Base-by-base conservation (phyloP, 495 filamentous ascomycete species). In the Pyrenopolyporus hunteri region DNA sequence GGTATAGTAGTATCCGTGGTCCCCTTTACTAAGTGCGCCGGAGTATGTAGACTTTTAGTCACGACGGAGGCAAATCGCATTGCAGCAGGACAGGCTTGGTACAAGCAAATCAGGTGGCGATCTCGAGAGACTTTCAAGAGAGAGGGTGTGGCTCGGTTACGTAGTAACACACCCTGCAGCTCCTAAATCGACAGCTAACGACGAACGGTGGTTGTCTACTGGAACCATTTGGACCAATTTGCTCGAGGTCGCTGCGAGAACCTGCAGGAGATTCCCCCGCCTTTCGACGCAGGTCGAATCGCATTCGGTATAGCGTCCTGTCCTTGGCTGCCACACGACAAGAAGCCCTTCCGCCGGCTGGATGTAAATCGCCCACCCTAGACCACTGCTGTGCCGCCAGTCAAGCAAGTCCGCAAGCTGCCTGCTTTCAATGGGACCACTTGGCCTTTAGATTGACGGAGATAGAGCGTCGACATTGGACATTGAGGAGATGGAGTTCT, bases 221-320 rank as follows among this genome's bases (percentile, higher is more conserved):
- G 53, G 64, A 58, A 67, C 54, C 64, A 67, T 63, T 67, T 63
- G 53, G 58, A 31, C 53, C 64, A 63, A 63, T 51, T 63, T 67
- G 47, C 49, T 63, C 45, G 52, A 53, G 23, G 31, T 33, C 26
- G 48, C 59, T 58, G 54, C 64, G 49, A 63, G 54, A 63, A 63
- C 58, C 64, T 67, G 53, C 64, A 67, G 58, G 35, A 58, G 58
- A 67, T 67, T 67, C 59, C 64, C 63, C 64, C 58, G 58, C 64
- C 59, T 67, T 67, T 58, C 48, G 58, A 67, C 39, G 64, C 64
- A 67, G 64, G 64, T 67, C 52, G 23, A 58, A 67, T 67, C 59
- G 43, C 25, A 50, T 63, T 50, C 42, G 59, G 64, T 43, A 52
- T 67, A 67, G 64, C 64, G 58, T 63, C 48, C 10, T 58, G 54